phyloP scores from a whole-genome alignment of 2,329 filamentous ascomycete species.

The Colletotrichum higginsianum region DNA sequence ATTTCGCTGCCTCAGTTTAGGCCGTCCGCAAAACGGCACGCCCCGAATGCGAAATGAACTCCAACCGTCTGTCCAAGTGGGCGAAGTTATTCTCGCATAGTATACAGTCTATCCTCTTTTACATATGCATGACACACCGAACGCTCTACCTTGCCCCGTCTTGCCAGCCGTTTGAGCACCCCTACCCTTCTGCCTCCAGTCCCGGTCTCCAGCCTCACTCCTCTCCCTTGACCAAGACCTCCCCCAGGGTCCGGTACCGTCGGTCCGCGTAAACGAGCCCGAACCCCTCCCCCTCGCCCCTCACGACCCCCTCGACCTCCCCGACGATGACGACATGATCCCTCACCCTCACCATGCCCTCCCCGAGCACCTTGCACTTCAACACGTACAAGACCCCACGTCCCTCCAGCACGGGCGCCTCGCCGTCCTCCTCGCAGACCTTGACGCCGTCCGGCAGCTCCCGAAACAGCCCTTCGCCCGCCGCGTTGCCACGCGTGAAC shows the following conservation, averaged over 20 bases:
- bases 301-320: slow-evolving; percentile 63
- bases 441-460: slow-evolving; percentile 47
- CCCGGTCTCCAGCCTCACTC: not conserved
- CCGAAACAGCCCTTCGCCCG: slow-evolving; percentile 54
- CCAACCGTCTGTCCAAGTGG: not conserved
- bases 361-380: slow-evolving; percentile 58
- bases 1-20: not conserved
- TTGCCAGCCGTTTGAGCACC: not conserved
- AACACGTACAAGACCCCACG: slow-evolving; percentile 68
- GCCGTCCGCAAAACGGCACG: not conserved
- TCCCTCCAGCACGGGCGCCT: slow-evolving; percentile 62
- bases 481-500: slow-evolving; percentile 65
- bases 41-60: not conserved
- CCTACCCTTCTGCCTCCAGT: not conserved
- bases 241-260: slow-evolving; percentile 61
- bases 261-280: slow-evolving; percentile 66
- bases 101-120: slow-evolving; percentile 34
- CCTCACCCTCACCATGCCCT: slow-evolving; percentile 63
- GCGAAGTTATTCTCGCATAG: slow-evolving; percentile 1
- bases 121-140: slow-evolving; percentile 1
- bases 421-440: slow-evolving; percentile 41
- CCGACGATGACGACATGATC: slow-evolving; percentile 69
- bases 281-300: slow-evolving; percentile 53
- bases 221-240: slow-evolving; percentile 48
- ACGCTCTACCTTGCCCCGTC: too few species aligned